Evolutionary conservation across 495 filamentous ascomycete genomes (phyloP), one percentile per base, ranked within the genome.

Genomic region (Friedmanniomyces endolithicus): DNA sequence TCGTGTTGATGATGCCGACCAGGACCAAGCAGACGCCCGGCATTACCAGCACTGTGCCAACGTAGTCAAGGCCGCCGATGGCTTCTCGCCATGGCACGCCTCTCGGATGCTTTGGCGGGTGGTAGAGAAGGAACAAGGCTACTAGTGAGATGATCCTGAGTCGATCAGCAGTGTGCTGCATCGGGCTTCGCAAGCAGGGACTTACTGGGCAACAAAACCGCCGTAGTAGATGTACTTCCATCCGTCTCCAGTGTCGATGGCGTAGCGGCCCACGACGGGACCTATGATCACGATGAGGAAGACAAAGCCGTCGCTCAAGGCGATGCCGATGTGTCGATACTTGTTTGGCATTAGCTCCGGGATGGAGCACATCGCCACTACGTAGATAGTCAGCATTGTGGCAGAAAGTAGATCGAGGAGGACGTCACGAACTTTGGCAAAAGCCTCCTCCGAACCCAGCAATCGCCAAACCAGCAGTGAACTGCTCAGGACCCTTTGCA

Each of bases 301-400:
- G 48, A 60, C 60, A 11, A 51, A 62, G 19, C 53, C 41, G 53
- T 70, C 68, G 37, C 65, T 64, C 23, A 70, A 34, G 9, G 59
- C 60, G 49, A 70, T 52, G 7, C 52, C 52, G 34, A 55, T 55
- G 33, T 55, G 52, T 14, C 52, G 52, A 57, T 63, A 71, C 52
- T 68, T 69, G 56, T 68, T 68, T 7, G 68, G 68, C 23, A 71
- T 60, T 1, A 71, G 67, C 50, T 71, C 68, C 0, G 68, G 65
- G 45, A 70, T 59, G 2, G 65, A 64, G 52, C 52, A 55, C 52
- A 55, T 55, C 8, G 52, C 52, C 52, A 54, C 27, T 31, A 9
- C 9, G 9, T 9, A 9, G 27, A 31, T 31, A 4, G 27, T 31
- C 27, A 31, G 27, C 27, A 31, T 31, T 9, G n/a, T n/a, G n/a